Evolutionary conservation across 805 yeast genomes (phyloP), one percentile per base, ranked within the genome.

Genomic region (Metschnikowia drakensbergensis): DNA sequence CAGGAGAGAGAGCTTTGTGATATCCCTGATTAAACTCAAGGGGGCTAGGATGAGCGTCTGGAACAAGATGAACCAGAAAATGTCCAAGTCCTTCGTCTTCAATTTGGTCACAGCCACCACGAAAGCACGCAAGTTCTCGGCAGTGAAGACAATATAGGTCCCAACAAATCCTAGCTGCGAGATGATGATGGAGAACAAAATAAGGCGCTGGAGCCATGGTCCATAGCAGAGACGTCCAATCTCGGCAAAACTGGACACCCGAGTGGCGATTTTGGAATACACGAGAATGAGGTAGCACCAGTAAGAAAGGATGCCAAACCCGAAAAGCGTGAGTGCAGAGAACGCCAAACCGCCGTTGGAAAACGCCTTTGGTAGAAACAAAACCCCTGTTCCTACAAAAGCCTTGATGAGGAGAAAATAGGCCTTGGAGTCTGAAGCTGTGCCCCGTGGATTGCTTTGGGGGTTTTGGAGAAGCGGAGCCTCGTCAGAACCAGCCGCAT

Each of bases 111-210:
- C 73, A 58, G 81, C 83, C 5, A 59, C 58, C 2, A 80, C 48
- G 58, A 87, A 86, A 0, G 92, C 90, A 36, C 74, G 69, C 29
- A 86, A 58, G 61, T 86, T 87, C 52, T 84, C 86, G 1, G 88
- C 80, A 0, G 92, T 85, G 65, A 87, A 87, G 1, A 87, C 87
- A 55, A 85, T 82, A 62, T 87, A 87, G 0, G 94, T 88, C 11
- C 88, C 88, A 7, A 85, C 86, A 61, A 87, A 87, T 0, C 95
- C 95, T 48, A 87, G 67, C 62, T 87, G 95, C 0, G 92, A 83
- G 10, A 85, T 58, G 9, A 84, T 79, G 47, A 87, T 76, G 1
- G 92, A 84, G 10, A 73, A 59, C 37, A 86, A 65, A 48, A 87
- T 87, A 43, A 84, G 62, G 40, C 75, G 67, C 61, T 82, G 88